phyloP scores from a whole-genome alignment of 306 rosid species.

The Pterocarpus santalinus region DNA sequence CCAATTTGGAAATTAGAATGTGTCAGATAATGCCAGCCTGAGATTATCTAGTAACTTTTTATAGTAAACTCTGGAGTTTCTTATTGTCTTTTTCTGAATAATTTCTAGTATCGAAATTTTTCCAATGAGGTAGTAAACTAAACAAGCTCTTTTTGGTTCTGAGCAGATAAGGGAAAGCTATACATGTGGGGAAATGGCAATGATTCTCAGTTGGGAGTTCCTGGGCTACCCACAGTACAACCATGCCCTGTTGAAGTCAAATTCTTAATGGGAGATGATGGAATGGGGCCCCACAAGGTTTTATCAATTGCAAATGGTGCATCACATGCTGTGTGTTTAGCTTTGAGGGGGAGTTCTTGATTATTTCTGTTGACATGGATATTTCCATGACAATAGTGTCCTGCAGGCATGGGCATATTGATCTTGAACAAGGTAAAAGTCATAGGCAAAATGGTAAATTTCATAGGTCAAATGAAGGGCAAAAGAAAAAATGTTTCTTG shows the following conservation, averaged over 20 bases:
- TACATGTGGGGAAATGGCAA: slow-evolving; percentile 88
- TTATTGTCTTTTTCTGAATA: neutral
- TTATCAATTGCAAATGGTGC: slow-evolving; percentile 81
- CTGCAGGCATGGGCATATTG: neutral
- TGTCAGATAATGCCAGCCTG: slow-evolving; percentile 26
- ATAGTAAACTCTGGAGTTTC: slow-evolving; percentile 19
- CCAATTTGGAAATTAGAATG: slow-evolving; percentile 19
- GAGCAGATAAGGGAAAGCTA: slow-evolving; percentile 80
- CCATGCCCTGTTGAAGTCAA: slow-evolving; percentile 77
- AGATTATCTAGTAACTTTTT: slow-evolving; percentile 17
- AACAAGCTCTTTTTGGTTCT: slow-evolving; percentile 37
- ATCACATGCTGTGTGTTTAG: slow-evolving; percentile 86
- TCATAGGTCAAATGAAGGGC: neutral
- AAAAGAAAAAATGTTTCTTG: neutral
- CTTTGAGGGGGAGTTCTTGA: slow-evolving; percentile 59
- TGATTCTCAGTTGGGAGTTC: slow-evolving; percentile 91
- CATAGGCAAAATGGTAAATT: slow-evolving; percentile 4
- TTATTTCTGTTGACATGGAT: neutral
- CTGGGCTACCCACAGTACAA: slow-evolving; percentile 84
- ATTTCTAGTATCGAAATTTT: neutral
- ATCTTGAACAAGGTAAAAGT: slow-evolving; percentile 32
- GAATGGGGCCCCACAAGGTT: slow-evolving; percentile 76
- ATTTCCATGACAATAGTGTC: slow-evolving; percentile 24
- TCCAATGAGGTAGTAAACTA: slow-evolving; percentile 25
- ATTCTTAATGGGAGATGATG: slow-evolving; percentile 82